These are phyloP conservation scores for Cucurbita argyrosperma DNA, from an alignment of 306 rosid species.

Conservation along the genomic window DNA sequence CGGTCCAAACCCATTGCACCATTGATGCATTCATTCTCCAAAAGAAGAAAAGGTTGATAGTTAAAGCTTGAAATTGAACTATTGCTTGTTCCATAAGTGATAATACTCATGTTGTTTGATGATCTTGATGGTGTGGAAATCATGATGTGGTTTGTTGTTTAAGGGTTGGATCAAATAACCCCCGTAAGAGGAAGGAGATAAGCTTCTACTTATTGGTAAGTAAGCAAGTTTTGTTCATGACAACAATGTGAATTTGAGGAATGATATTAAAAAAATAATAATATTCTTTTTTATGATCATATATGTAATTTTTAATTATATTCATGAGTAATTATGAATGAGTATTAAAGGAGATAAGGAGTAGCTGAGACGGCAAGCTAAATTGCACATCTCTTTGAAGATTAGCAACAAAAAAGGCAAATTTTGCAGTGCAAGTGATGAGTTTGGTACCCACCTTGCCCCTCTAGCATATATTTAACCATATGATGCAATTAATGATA, in stretches of 20 bases:
- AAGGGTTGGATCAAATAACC: background rate
- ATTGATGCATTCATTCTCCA: slow-evolving; percentile 18
- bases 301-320: background rate
- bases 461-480: background rate
- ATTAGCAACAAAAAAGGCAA: slow-evolving; percentile 1
- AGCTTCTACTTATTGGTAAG: background rate
- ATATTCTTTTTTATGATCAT: background rate
- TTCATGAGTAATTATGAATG: background rate
- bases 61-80: slow-evolving; percentile 2
- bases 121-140: background rate
- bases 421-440: slow-evolving; percentile 2
- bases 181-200: background rate
- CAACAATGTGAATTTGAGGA: background rate
- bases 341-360: background rate
- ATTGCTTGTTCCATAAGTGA: background rate
- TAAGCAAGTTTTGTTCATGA: background rate
- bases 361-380: slow-evolving; percentile 12
- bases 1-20: slow-evolving; percentile 95
- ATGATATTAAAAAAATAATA: too few species aligned
- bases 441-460: background rate
- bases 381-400: background rate
- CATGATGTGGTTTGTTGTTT: background rate
- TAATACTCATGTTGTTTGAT: background rate
- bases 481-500: background rate
- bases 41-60: background rate